Evolutionary conservation across 2,329 filamentous ascomycete species (phyloP).

Genomic region (Bipolaris sorokiniana): DNA sequence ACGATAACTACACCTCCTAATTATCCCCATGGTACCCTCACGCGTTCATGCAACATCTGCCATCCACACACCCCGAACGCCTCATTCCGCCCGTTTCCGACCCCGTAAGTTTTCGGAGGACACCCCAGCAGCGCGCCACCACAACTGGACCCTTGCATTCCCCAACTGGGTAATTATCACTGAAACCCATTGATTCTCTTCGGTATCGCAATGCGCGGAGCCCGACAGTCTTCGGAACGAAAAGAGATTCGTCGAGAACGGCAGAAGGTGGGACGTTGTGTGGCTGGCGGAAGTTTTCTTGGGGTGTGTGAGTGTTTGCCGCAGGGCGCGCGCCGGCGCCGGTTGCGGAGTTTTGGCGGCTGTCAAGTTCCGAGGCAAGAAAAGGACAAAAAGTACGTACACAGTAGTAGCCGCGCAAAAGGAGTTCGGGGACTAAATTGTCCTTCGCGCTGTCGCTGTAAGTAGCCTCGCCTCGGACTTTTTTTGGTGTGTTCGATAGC

Average conservation of each 20-base stretch:
- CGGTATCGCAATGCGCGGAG: slow-evolving; percentile 5
- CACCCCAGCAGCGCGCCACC: not conserved
- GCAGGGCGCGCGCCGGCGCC: not conserved
- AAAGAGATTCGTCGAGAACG: not conserved
- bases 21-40: no score
- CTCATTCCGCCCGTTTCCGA: not conserved
- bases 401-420: no score
- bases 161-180: slow-evolving; percentile 4
- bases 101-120: slow-evolving; percentile 7
- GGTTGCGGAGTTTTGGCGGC: not conserved
- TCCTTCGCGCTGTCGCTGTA: no score
- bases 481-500: no score
- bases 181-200: slow-evolving; percentile 6
- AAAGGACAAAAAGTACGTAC: no score
- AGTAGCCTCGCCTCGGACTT: no score
- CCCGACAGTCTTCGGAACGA: slow-evolving; percentile 10
- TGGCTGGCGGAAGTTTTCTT: not conserved
- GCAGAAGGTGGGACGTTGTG: not conserved
- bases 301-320: not conserved
- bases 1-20: no score
- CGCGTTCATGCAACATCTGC: not conserved
- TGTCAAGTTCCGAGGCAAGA: not conserved
- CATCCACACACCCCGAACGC: not conserved
- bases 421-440: no score
- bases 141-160: not conserved